Evolutionary conservation across 495 filamentous ascomycete species (phyloP).

Genomic region (Hypomontagnella submonticulosa): DNA sequence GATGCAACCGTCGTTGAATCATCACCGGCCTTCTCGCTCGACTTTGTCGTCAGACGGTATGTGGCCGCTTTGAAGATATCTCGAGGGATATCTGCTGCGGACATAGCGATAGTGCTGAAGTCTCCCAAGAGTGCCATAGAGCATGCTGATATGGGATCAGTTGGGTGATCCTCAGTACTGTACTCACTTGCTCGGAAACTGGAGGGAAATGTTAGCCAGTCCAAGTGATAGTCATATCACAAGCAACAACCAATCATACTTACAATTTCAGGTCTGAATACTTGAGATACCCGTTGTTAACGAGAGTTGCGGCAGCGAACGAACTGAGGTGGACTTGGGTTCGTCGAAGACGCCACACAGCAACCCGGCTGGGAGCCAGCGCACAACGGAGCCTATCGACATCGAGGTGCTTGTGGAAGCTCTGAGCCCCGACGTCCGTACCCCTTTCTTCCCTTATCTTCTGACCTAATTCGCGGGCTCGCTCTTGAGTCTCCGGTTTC

Average conservation of each 20-base stretch:
- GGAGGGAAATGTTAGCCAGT: slow-evolving; percentile 32
- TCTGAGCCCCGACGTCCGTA: slow-evolving; percentile 68
- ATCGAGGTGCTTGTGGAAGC: slow-evolving; percentile 76
- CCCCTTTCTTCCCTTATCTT: slow-evolving; percentile 75
- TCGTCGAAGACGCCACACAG: slow-evolving; percentile 75
- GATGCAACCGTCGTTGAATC: slow-evolving; percentile 29
- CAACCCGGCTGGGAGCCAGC: slow-evolving; percentile 70
- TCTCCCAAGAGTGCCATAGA: slow-evolving; percentile 81
- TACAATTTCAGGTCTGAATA: slow-evolving; percentile 76
- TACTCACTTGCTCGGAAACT: slow-evolving; percentile 76
- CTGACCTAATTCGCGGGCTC: slow-evolving; percentile 67
- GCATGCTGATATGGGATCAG: slow-evolving; percentile 76
- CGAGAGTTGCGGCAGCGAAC: slow-evolving; percentile 73
- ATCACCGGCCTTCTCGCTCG: slow-evolving; percentile 26
- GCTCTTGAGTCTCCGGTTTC: slow-evolving; percentile 63
- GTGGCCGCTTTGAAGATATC: slow-evolving; percentile 72
- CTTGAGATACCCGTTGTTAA: slow-evolving; percentile 68
- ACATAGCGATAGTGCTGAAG: slow-evolving; percentile 78
- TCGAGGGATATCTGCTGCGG: slow-evolving; percentile 81
- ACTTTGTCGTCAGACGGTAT: slow-evolving; percentile 36
- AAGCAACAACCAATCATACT: slow-evolving; percentile 34
- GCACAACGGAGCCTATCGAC: slow-evolving; percentile 70
- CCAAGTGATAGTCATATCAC: neutral
- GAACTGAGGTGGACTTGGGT: slow-evolving; percentile 72
- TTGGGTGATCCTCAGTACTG: slow-evolving; percentile 76